These are phyloP conservation scores for Phalaenopsis aphrodite DNA, from an alignment of 106 monocot species.

Conservation along the genomic window DNA sequence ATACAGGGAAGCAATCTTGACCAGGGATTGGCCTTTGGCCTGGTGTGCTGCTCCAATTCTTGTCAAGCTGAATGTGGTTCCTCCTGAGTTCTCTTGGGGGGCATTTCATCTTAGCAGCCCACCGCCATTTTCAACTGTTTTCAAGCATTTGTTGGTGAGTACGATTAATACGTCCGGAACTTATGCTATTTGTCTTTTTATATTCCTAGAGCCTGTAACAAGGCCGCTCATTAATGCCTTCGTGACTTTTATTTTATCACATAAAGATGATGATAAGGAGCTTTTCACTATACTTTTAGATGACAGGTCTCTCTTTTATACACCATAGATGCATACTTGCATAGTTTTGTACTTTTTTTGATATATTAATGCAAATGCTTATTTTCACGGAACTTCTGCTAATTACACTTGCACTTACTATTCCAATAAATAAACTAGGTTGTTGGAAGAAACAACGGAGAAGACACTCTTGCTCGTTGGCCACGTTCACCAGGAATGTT, in stretches of 20 bases:
- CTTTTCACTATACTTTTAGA: too few relatives aligned
- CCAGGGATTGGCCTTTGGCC: constrained; percentile 91
- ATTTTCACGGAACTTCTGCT: neutral
- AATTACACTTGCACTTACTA: neutral
- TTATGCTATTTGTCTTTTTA: too few relatives aligned
- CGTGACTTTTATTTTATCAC: too few relatives aligned
- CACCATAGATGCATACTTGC: too few relatives aligned
- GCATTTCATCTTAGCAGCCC: constrained; percentile 87
- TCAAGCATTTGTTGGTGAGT: constrained; percentile 85
- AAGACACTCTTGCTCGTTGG: constrained; percentile 92
- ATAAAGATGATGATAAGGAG: too few relatives aligned
- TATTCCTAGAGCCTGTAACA: too few relatives aligned
- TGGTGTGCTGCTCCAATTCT: constrained; percentile 95
- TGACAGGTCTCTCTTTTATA: too few relatives aligned
- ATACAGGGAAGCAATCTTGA: constrained; percentile 69
- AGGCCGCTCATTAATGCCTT: too few relatives aligned
- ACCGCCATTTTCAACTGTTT: constrained; percentile 72
- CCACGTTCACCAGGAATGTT: constrained; percentile 71
- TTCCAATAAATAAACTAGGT: constrained; percentile 28
- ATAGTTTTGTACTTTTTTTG: too few relatives aligned
- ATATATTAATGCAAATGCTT: too few relatives aligned
- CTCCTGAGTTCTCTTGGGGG: constrained; percentile 95
- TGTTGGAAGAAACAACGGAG: constrained; percentile 93
- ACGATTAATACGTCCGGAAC: neutral
- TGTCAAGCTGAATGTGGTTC: constrained; percentile 52